Base-by-base conservation (phyloP, 352 stramenopile species). In the Phytophthora capsici region DNA sequence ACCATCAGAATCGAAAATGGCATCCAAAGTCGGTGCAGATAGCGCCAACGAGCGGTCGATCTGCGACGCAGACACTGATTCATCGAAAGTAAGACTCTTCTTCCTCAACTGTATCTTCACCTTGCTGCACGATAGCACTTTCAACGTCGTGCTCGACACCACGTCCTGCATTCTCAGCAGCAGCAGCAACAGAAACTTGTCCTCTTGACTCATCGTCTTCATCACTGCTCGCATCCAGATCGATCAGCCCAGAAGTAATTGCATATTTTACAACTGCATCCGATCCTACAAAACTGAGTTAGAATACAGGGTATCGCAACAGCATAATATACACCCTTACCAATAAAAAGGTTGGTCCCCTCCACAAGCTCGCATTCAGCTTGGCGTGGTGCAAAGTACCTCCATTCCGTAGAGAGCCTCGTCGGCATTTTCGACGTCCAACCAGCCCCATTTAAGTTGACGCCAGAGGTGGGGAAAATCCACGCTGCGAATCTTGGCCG, bases 401-500 rank as follows among this genome's bases (percentile, higher is more conserved):
- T 46, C 53, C 41, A 53, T 4, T 47, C 20, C 7, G 8, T 61
- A 6, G 28, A 20, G 4, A 47, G 53, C 16, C n/a, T 25, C 2
- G 30, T 38, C 7, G 53, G 43, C 22, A 12, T 32, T 32, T 53
- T 61, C 16, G 53, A 34, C 3, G 3, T 37, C 41, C 53, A 61
- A 1, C 41, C 43, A 2, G 22, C 41, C 4, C 41, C 53, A n/a
- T 14, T 10, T 4, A 16, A 61, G 53, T 20, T 61, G 53, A 2
- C 53, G 28, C 53, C 53, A 61, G 2, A 61, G 41, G 17, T 61
- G 41, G 9, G 14, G 14, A 17, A 58, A 58, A 16, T 58, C 36
- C 4, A 58, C 22, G 3, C 4, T 4, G 14, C 36, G 37, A 34
- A 12, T 14, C 32, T 3, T 22, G 4, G 34, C 20, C 4, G 23